A percentile compares a stretch with the other conserved stretches of the same genome.
These are phyloP conservation scores for Metschnikowia picachoensis DNA, from an alignment of 805 yeast genomes.

Conservation along the genomic window DNA sequence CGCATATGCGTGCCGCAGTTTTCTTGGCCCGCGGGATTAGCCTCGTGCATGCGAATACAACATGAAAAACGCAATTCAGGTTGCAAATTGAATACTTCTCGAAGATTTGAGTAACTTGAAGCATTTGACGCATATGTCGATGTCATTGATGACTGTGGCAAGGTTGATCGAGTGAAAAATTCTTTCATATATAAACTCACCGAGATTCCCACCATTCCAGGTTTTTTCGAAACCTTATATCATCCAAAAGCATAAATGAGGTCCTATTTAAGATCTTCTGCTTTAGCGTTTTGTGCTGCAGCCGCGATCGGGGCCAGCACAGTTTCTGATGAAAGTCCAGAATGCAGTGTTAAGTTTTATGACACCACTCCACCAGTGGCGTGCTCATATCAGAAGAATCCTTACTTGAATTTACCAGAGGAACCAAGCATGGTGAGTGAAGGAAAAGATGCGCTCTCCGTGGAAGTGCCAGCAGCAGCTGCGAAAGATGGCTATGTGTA, in stretches of 20 bases:
- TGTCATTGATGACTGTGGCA: too few species aligned
- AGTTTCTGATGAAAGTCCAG: background rate
- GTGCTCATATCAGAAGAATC: background rate
- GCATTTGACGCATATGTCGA: background rate
- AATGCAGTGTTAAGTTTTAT: background rate
- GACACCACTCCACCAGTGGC: background rate
- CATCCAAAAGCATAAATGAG: background rate
- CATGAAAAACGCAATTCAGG: background rate
- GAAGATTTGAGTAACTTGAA: background rate
- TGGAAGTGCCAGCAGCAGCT: background rate
- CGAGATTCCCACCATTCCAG: background rate
- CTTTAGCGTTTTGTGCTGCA: background rate
- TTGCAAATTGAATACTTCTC: background rate
- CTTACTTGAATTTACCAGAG: background rate
- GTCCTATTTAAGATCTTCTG: background rate
- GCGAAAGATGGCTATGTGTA: background rate
- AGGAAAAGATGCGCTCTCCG: background rate
- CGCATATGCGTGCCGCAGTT: too few species aligned
- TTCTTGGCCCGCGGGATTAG: too few species aligned
- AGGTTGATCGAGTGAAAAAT: too few species aligned
- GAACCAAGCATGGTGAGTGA: background rate
- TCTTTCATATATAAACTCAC: background rate
- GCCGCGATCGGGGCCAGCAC: background rate
- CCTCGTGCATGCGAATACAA: too few species aligned
- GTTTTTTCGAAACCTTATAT: background rate